Conservation (phyloP, 2,329 filamentous ascomycete species). For the Phialemoniopsis sp. region DNA sequence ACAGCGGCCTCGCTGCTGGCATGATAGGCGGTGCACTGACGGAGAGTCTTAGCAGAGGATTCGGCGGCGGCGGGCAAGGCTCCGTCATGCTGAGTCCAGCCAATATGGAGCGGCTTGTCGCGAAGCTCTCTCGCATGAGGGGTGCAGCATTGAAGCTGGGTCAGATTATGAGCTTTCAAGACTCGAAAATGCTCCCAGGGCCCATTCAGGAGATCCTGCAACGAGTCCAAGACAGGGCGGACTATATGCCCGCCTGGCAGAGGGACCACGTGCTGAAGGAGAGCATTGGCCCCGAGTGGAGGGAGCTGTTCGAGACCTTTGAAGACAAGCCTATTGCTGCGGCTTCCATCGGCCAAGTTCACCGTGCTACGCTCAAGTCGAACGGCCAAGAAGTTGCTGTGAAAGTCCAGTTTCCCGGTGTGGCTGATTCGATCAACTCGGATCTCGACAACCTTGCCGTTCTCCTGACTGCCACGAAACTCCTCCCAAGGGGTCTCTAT, state of each 20-base stretch:
- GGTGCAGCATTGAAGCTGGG: constrained; percentile 95
- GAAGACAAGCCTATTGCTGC: constrained; percentile 91
- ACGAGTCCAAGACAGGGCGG: constrained; percentile 90
- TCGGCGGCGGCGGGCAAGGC: constrained; percentile 63
- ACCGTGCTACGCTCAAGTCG: constrained; percentile 74
- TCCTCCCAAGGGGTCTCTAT: constrained; percentile 88
- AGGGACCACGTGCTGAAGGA: constrained; percentile 75
- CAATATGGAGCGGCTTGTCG: constrained; percentile 90
- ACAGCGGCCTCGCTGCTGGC: constrained; percentile 85
- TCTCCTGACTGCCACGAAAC: constrained; percentile 81
- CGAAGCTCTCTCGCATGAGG: constrained; percentile 92
- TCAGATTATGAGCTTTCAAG: constrained; percentile 98
- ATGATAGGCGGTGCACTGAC: constrained; percentile 92
- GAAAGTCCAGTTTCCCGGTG: constrained; percentile 96
- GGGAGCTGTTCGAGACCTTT: constrained; percentile 76
- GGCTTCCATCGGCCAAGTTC: constrained; percentile 95
- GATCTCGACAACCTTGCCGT: constrained; percentile 92
- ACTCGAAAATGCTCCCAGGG: constrained; percentile 87
- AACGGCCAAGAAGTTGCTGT: constrained; percentile 79
- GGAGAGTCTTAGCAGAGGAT: constrained; percentile 76
- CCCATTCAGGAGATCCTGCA: constrained; percentile 87
- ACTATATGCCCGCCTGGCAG: constrained; percentile 97
- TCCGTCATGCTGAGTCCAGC: constrained; percentile 82
- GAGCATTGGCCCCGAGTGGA: constrained; percentile 82
- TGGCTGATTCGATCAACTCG: constrained; percentile 92